These are phyloP conservation scores for Quillaja saponaria DNA, from an alignment of 306 rosid genomes.

Conservation along the genomic window DNA sequence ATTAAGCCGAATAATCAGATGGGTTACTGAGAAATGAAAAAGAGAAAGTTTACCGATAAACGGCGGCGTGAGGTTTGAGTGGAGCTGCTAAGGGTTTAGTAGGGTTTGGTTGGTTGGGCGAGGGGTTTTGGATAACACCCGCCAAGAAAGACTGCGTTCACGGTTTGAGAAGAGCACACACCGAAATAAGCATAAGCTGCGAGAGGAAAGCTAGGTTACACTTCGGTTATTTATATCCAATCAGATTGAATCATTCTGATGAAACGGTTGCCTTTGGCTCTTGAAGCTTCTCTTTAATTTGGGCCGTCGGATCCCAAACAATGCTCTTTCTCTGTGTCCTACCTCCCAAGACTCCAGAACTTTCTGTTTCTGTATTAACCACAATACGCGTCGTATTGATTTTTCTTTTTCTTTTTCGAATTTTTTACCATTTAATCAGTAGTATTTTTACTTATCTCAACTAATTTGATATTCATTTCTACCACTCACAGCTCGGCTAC, in stretches of 20 bases:
- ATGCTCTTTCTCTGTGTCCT: slow-evolving; percentile 15
- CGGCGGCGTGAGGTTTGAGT: slow-evolving; percentile 11
- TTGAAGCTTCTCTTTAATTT: slow-evolving; percentile 37
- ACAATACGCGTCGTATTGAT: too few relatives aligned
- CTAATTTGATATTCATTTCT: too few relatives aligned
- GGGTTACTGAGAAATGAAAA: neutral
- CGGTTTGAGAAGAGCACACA: neutral
- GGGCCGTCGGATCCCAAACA: slow-evolving; percentile 33
- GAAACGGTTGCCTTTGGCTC: slow-evolving; percentile 14
- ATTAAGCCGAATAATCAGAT: neutral
- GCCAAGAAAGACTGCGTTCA: neutral
- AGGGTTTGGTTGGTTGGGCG: slow-evolving; percentile 26
- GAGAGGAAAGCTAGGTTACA: neutral
- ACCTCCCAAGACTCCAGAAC: slow-evolving; percentile 36
- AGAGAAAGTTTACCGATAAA: slow-evolving; percentile 17
- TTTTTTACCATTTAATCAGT: too few relatives aligned
- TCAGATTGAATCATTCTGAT: too few relatives aligned
- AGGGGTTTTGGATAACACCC: slow-evolving; percentile 20
- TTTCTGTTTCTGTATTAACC: too few relatives aligned
- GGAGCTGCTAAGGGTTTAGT: slow-evolving; percentile 2
- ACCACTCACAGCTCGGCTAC: too few relatives aligned
- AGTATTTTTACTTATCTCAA: too few relatives aligned
- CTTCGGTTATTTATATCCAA: too few relatives aligned
- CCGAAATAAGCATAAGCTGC: neutral
- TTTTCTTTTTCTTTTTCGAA: too few relatives aligned